Conservation (phyloP, 306 rosid species). For the Coriaria nepalensis region DNA sequence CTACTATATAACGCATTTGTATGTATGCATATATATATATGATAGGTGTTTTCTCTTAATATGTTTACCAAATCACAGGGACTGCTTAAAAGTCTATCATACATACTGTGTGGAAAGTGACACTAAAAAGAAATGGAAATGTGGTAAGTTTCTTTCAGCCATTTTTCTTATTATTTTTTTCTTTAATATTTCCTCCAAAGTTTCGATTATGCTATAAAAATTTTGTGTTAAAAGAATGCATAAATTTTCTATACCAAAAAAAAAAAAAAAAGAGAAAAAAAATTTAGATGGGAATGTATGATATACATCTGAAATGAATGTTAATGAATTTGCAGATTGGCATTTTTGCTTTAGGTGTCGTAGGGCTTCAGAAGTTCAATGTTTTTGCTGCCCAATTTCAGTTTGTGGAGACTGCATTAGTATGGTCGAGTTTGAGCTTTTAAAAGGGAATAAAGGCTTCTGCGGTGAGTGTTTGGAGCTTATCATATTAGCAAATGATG, state of each 20-base stretch:
- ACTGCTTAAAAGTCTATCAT: conserved; percentile 61
- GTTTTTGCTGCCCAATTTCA: conserved; percentile 62
- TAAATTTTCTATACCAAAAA: too few species aligned
- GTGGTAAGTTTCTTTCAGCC: conserved; percentile 40
- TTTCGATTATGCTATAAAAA: too few species aligned
- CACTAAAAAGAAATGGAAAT: conserved; percentile 23
- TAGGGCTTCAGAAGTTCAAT: conserved; percentile 37
- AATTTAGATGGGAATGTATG: conserved; percentile 8
- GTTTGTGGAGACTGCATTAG: conserved; percentile 44
- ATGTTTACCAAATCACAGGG: conserved; percentile 25
- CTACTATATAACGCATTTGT: not conserved
- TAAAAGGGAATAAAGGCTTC: conserved; percentile 36
- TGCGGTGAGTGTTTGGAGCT: conserved; percentile 46
- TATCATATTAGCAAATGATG: conserved; percentile 35
- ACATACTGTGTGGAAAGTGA: conserved; percentile 38
- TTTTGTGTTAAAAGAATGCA: too few species aligned
- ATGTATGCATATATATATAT: not conserved
- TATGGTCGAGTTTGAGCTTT: conserved; percentile 24
- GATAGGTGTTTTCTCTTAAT: not conserved
- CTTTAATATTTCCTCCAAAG: conserved; percentile 9
- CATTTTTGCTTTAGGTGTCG: conserved; percentile 48
- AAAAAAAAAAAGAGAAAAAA: too few species aligned
- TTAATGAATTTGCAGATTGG: conserved; percentile 28
- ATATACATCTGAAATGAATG: not conserved
- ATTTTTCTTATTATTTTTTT: not conserved